A percentile compares a stretch with the other conserved stretches of the same genome.
Conservation (phyloP, 176 grass and related monocot species). For the Hsuehochloa calcarea region DNA sequence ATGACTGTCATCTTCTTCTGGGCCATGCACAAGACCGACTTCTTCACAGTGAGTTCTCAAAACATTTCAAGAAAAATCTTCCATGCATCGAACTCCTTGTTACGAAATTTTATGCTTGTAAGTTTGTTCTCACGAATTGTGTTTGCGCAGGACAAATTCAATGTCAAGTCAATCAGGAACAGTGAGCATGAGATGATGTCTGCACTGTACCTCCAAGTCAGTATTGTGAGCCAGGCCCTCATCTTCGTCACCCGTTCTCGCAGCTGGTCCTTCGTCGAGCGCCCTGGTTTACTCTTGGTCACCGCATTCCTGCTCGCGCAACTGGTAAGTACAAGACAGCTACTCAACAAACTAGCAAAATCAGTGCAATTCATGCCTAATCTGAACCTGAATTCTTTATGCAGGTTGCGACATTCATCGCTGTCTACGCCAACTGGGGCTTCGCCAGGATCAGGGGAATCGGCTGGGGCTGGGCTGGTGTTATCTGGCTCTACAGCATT, state of each 20-base stretch:
- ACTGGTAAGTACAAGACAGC: conserved; percentile 48
- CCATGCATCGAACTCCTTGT: neutral
- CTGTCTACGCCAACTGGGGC: conserved; percentile 92
- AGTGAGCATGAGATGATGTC: conserved; percentile 76
- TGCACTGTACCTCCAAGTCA: conserved; percentile 96
- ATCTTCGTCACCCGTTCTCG: conserved; percentile 95
- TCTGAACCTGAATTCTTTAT: neutral
- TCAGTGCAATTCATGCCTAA: neutral
- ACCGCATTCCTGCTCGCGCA: conserved; percentile 82
- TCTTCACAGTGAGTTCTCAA: conserved; percentile 62
- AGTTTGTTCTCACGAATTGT: conserved; percentile 3
- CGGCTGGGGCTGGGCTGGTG: conserved; percentile 95
- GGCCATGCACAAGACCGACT: conserved; percentile 74
- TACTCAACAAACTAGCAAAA: neutral
- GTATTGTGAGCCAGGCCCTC: conserved; percentile 94
- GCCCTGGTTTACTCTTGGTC: conserved; percentile 77
- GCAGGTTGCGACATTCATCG: conserved; percentile 79
- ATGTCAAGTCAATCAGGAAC: conserved; percentile 61
- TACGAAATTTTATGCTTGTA: neutral
- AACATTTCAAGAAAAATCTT: neutral
- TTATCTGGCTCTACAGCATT: conserved; percentile 96
- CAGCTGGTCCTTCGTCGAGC: conserved; percentile 81
- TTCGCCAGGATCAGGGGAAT: conserved; percentile 89
- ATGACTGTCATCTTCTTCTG: conserved; percentile 99
- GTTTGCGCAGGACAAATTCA: conserved; percentile 73